Evolutionary conservation across 805 yeast species (phyloP).

Genomic region (Candida germanica): DNA sequence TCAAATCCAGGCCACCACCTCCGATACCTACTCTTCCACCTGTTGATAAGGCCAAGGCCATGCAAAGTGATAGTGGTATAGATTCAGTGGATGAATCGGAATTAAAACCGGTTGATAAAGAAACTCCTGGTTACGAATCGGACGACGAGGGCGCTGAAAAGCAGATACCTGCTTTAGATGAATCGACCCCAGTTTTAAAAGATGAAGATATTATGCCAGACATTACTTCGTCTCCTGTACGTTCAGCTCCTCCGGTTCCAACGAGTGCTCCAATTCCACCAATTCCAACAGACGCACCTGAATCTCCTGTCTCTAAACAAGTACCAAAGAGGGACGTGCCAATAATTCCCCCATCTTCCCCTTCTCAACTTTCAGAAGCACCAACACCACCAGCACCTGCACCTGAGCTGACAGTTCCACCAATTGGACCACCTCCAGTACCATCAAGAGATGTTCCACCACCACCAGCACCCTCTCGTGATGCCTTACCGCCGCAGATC

Average conservation of each 20-base stretch:
- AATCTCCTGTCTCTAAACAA: background rate
- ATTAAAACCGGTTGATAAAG: constrained; percentile 7
- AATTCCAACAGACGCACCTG: background rate
- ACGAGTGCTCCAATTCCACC: constrained; percentile 1
- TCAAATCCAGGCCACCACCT: constrained; percentile 3
- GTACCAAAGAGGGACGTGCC: background rate
- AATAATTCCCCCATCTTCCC: constrained; percentile 1
- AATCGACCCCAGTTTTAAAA: constrained; percentile 14
- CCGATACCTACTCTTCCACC: constrained; percentile 6
- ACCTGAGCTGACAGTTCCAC: background rate
- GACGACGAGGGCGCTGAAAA: constrained; percentile 47
- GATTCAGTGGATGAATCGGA: constrained; percentile 6
- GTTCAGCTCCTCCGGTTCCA: constrained; percentile 18
- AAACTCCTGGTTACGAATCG: constrained; percentile 63
- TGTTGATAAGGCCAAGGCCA: constrained; percentile 1
- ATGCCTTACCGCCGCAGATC: constrained; percentile 10
- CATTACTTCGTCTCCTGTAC: constrained; percentile 5
- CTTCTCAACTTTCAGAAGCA: background rate
- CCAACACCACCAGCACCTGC: background rate
- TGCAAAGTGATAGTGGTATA: constrained; percentile 11
- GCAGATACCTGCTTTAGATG: background rate
- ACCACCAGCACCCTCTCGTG: constrained; percentile 8
- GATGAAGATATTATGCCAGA: background rate
- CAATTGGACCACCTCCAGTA: background rate
- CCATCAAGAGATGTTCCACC: constrained; percentile 4